These are phyloP conservation scores for Trifolium subterraneum DNA, from an alignment of 306 rosid genomes.

Conservation along the genomic window DNA sequence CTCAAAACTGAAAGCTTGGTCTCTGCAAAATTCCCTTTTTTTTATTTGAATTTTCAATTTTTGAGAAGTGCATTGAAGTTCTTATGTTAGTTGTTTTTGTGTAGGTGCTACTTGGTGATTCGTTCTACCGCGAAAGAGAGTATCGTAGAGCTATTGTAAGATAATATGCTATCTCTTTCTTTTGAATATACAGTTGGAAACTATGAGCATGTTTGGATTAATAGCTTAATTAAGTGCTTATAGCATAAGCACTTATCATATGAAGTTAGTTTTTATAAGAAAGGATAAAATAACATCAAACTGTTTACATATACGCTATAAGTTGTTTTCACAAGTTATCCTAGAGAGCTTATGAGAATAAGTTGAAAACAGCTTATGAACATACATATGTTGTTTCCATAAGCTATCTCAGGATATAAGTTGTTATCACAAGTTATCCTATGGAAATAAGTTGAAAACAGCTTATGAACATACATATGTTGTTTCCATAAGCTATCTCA, in stretches of 20 bases:
- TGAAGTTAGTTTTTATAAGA: background rate
- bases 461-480: no score
- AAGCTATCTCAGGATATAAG: background rate
- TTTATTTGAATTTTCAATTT: conserved; percentile 11
- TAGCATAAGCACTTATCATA: background rate
- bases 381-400: background rate
- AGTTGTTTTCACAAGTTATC: background rate
- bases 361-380: background rate
- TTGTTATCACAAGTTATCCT: no score
- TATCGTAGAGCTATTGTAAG: conserved; percentile 92
- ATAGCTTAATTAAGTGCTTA: background rate
- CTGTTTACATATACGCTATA: background rate
- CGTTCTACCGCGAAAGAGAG: conserved; percentile 81
- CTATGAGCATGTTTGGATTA: background rate
- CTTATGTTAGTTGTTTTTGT: background rate
- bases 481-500: no score
- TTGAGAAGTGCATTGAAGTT: conserved; percentile 25
- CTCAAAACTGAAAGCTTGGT: conserved; percentile 95
- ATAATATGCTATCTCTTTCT: background rate
- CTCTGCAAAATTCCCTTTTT: conserved; percentile 37
- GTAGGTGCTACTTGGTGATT: conserved; percentile 86
- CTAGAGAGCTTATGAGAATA: background rate
- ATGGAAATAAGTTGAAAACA: no score
- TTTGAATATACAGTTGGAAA: conserved; percentile 30
- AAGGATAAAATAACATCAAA: background rate